Evolutionary conservation across 495 filamentous ascomycete species (phyloP).

Genomic region (Aspergillus affinis): DNA sequence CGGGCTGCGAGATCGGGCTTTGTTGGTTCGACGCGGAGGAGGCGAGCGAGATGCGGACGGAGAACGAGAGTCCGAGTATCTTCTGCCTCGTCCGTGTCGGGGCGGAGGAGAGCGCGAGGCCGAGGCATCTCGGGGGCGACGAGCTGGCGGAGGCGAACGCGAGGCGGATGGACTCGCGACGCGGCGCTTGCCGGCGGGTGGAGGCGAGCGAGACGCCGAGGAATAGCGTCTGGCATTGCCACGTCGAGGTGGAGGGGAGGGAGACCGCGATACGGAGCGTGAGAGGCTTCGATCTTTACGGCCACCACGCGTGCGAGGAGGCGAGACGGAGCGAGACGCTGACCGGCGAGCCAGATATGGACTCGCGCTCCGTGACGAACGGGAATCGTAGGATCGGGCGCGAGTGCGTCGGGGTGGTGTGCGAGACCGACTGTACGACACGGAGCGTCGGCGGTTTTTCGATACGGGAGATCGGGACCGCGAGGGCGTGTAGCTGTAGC

Average conservation of each 20-base stretch:
- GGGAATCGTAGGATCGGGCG: conserved; percentile 29
- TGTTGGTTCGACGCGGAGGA: conserved; percentile 14
- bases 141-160: conserved; percentile 21
- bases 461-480: conserved; percentile 32
- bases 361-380: conserved; percentile 29
- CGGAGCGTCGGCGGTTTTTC: conserved; percentile 29
- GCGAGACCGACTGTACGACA: conserved; percentile 38
- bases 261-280: conserved; percentile 35
- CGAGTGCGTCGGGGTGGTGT: conserved; percentile 30
- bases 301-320: conserved; percentile 27
- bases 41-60: conserved; percentile 19
- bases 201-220: conserved; percentile 32
- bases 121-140: conserved; percentile 16
- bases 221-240: conserved; percentile 22
- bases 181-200: conserved; percentile 22
- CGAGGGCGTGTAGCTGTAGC: conserved; percentile 41
- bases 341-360: conserved; percentile 30
- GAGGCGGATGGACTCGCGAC: conserved; percentile 23
- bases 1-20: conserved; percentile 23
- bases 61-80: conserved; percentile 27
- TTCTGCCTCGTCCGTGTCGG: conserved; percentile 18
- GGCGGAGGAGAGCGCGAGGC: conserved; percentile 29
- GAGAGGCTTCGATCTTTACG: conserved; percentile 32
- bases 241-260: conserved; percentile 34
- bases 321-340: conserved; percentile 35